Evolutionary conservation across 176 grass and related monocot genomes (phyloP), one percentile per base, ranked within the genome.

Genomic region (Phragmites australis): DNA sequence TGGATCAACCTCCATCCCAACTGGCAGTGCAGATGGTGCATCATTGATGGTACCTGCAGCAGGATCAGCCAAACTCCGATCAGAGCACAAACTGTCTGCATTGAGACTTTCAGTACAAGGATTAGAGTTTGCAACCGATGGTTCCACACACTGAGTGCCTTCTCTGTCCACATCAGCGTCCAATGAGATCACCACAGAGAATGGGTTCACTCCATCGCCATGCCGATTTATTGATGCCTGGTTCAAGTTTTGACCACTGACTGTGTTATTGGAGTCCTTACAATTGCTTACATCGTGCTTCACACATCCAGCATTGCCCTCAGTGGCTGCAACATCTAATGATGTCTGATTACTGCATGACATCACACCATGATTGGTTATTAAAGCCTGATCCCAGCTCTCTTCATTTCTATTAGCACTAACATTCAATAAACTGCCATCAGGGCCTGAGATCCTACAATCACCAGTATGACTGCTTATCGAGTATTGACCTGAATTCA

Each of bases 401-500:
- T 77, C 64, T 82, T 54, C 73, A 25, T 54, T 81, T 46, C 12
- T 81, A 58, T 41, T 30, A 59, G 44, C 31, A 76, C n/a, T 68
- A 60, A 39, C 2, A 87, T 41, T 51, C 42, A 21, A 69, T 30
- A 15, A 68, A 59, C 40, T 76, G 23, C 19, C 49, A 6, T 26
- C 31, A 44, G 53, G 18, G 15, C 32, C 44, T 76, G 34, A 45
- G 13, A 53, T 69, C 14, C 25, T 13, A 44, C 19, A 17, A 34
- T 70, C 63, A 25, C 13, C 44, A 8, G 3, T 77, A 42, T 71
- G 72, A 67, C 54, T 75, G 70, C 43, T 81, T 61, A 75, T 51
- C 63, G 63, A 62, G 54, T 75, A 74, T 51, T 75, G 84, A 68
- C 63, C 60, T 68, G 85, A 76, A 70, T 87, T 64, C 45, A 62